Conservation (phyloP, 257 asterid species). For the Nicotiana benthamiana region DNA sequence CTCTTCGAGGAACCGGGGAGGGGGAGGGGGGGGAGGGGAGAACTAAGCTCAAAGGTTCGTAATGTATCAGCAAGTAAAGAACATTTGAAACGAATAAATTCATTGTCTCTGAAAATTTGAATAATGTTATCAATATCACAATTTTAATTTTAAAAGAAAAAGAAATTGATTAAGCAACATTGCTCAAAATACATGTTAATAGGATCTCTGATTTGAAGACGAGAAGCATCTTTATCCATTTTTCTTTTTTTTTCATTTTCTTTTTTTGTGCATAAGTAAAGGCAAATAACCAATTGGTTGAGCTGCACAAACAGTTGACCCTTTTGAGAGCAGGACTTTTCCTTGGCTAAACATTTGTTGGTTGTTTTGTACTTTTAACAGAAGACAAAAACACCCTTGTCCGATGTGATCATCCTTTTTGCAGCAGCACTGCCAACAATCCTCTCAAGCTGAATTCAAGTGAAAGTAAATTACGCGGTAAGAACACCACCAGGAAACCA, state of each 20-base stretch:
- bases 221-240: background rate
- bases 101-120: background rate
- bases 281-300: background rate
- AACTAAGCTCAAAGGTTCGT: background rate
- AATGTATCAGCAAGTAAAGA: background rate
- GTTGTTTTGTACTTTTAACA: constrained; percentile 21
- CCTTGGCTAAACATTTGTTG: background rate
- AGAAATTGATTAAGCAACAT: background rate
- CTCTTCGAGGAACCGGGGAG: too few relatives aligned
- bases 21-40: background rate
- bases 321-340: background rate
- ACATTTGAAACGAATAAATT: background rate
- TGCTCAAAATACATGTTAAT: background rate
- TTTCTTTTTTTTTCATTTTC: too few relatives aligned
- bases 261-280: background rate
- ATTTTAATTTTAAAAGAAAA: background rate
- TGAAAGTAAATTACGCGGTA: background rate
- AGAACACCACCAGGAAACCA: background rate
- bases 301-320: background rate
- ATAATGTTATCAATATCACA: background rate
- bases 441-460: constrained; percentile 66
- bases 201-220: background rate
- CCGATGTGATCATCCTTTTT: constrained; percentile 74
- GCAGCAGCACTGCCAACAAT: constrained; percentile 74
- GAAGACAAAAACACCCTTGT: constrained; percentile 68